Percentiles rank a stretch among this genome's conserved stretches.
Conservation (phyloP, 2,329 filamentous ascomycete genomes). For the Periconia sp. region DNA sequence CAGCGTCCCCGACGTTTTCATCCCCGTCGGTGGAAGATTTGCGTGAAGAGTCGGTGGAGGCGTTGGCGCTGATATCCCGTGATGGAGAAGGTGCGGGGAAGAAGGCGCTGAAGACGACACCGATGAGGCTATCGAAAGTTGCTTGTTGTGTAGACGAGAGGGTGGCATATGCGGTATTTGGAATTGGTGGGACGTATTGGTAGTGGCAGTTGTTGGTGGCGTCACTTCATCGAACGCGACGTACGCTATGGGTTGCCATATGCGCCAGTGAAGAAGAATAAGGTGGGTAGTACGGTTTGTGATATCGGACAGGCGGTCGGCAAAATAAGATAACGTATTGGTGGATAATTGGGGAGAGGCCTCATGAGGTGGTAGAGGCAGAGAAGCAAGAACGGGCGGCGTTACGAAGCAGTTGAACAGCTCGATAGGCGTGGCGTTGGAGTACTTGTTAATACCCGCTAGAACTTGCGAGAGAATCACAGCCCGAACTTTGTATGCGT, state of each 20-base stretch:
- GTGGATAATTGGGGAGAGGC: constrained; percentile 24
- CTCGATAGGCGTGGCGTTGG: constrained; percentile 43
- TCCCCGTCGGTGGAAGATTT: background rate
- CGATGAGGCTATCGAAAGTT: background rate
- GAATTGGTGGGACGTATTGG: background rate
- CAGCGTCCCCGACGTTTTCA: background rate
- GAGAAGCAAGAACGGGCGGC: constrained; percentile 3
- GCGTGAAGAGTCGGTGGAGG: background rate
- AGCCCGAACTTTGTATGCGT: constrained; percentile 32
- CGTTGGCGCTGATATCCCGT: background rate
- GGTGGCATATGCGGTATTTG: background rate
- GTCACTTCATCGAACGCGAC: constrained; percentile 19
- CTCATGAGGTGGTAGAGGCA: constrained; percentile 8
- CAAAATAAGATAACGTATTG: constrained; percentile 23
- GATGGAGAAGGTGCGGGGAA: background rate
- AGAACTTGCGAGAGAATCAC: constrained; percentile 30
- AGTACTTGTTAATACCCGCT: constrained; percentile 29
- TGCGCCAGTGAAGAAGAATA: constrained; percentile 82
- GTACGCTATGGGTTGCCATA: constrained; percentile 81
- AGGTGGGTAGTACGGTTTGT: constrained; percentile 80
- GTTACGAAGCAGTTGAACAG: constrained; percentile 48
- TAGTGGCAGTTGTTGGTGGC: too few relatives aligned
- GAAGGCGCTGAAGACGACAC: background rate
- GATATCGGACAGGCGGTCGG: constrained; percentile 61
- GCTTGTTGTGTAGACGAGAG: background rate